Evolutionary conservation across 495 filamentous ascomycete genomes (phyloP).

Genomic region (Glarea lozoyensis): DNA sequence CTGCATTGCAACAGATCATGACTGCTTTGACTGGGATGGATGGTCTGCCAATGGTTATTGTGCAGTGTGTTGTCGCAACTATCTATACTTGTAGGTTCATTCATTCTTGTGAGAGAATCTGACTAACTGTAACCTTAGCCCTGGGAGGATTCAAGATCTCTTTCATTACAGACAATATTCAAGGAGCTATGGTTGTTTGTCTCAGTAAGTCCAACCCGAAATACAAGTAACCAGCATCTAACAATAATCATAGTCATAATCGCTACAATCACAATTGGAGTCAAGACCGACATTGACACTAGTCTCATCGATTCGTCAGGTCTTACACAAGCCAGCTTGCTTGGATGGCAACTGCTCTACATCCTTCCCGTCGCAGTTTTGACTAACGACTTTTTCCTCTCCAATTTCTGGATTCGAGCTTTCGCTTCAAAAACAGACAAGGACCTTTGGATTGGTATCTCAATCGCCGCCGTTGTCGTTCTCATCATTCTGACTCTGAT

Average conservation of each 20-base stretch:
- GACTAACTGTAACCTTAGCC: conserved; percentile 32
- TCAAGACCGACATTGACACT: conserved; percentile 59
- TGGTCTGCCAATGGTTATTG: conserved; percentile 63
- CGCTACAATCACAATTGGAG: conserved; percentile 62
- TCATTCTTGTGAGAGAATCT: background rate
- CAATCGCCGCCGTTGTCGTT: conserved; percentile 51
- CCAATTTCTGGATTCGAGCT: conserved; percentile 72
- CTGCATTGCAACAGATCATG: conserved; percentile 64
- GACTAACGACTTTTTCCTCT: conserved; percentile 73
- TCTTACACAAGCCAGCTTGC: conserved; percentile 45
- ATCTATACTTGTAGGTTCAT: conserved; percentile 61
- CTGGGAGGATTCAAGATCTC: conserved; percentile 70
- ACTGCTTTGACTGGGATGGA: conserved; percentile 61
- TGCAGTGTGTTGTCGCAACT: conserved; percentile 62
- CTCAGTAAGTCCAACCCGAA: conserved; percentile 25
- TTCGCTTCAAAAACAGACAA: conserved; percentile 69
- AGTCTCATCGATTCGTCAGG: conserved; percentile 52
- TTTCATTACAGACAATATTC: conserved; percentile 70
- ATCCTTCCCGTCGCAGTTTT: conserved; percentile 67
- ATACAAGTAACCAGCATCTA: background rate
- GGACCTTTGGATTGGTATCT: conserved; percentile 62
- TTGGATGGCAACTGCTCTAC: conserved; percentile 73
- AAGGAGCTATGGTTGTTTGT: conserved; percentile 61
- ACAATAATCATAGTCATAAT: conserved; percentile 40
- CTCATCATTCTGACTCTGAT: conserved; percentile 58